Conservation (phyloP, 2,329 filamentous ascomycete genomes). For the Rhytidhysteron rufulum region DNA sequence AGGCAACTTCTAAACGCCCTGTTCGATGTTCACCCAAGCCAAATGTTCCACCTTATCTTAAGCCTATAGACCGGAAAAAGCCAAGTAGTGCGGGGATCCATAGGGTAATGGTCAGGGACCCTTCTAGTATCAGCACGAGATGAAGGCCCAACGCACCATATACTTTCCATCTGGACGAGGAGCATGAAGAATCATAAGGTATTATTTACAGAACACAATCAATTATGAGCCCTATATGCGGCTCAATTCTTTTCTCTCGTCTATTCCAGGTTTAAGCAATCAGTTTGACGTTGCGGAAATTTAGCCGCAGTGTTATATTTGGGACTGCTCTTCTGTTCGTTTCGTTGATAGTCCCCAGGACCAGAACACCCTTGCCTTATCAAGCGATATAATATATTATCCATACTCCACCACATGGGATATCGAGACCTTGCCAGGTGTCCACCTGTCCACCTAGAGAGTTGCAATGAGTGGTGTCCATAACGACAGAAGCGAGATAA, state of each 20-base stretch:
- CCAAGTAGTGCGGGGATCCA: neutral
- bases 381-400: neutral
- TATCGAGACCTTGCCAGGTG: neutral
- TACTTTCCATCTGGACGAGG: too few species aligned
- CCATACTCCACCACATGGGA: neutral
- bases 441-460: neutral
- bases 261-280: neutral
- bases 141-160: too few species aligned
- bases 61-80: neutral
- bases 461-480: neutral
- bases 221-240: neutral
- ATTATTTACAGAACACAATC: too few species aligned
- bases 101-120: too few species aligned
- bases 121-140: too few species aligned
- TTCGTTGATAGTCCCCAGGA: neutral
- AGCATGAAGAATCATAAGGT: too few species aligned
- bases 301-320: neutral
- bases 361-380: neutral
- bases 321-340: too few species aligned
- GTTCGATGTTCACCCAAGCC: neutral
- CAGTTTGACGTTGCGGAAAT: too few species aligned
- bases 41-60: conserved; percentile 2
- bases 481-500: too few species aligned
- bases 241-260: neutral
- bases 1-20: neutral